Evolutionary conservation across 1,284 basidiomycete genomes (phyloP), one percentile per base, ranked within the genome.

Genomic region (Trametes pubescens): DNA sequence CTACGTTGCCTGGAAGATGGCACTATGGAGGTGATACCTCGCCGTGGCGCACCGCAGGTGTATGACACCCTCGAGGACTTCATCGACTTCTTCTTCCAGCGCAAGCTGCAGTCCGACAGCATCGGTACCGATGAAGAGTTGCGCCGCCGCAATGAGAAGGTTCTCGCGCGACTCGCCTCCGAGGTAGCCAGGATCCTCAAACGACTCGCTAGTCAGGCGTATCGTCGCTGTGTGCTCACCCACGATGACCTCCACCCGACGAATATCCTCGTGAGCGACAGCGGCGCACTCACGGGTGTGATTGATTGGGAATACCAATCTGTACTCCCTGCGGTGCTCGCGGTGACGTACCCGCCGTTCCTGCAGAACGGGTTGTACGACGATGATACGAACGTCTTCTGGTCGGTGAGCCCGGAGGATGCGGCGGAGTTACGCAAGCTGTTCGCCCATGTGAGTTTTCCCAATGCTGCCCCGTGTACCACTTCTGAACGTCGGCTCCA

Each of bases 61-160:
- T 66, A 59, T 24, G 52, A 61, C 56, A 56, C 58, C 1, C 59
- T 66, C 7, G 62, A 66, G 26, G 59, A 51, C 21, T 66, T 51
- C 21, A 24, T 64, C 16, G 5, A n/a, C 18, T 26, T n/a, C n/a
- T 47, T 61, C 32, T 29, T 64, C 13, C 49, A 58, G 21, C 26
- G 11, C 16, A 49, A 18, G 5, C 55, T 55, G 4, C 21, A 32
- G 2, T 59, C 58, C 0, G 7, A n/a, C 34, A 47, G 14, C 26
- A 22, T 58, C 8, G 40, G 32, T 21, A 29, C 13, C 7, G 48
- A 61, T 21, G 52, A 53, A n/a, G 48, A 5, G 3, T 16, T 38
- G 7, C 46, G 47, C 24, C 14, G 26, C 8, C 9, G 9, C 2
- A 51, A 47, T 0, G 16, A 54, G n/a, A 35, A 9, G 5, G 55